Conservation (phyloP, 1,139 yeast species). For the Yamadazyma triangularis region DNA sequence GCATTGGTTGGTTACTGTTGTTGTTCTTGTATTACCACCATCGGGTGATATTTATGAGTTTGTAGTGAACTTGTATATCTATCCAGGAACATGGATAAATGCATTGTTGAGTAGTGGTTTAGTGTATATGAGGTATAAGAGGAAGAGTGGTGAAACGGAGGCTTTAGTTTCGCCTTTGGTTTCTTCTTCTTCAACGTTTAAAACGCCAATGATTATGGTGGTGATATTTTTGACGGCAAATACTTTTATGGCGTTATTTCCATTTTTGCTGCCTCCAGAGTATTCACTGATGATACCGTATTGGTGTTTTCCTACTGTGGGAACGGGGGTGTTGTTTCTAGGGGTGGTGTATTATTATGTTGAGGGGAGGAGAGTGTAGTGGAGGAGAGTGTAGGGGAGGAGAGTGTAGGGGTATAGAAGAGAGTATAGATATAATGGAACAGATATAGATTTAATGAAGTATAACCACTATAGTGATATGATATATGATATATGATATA, state of each 20-base stretch:
- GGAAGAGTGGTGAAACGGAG: constrained; percentile 9
- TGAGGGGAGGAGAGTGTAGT: too few relatives aligned
- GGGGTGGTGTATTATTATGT: constrained; percentile 38
- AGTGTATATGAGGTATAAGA: constrained; percentile 26
- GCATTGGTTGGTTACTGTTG: constrained; percentile 47
- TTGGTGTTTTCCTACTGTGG: constrained; percentile 55
- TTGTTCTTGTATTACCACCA: constrained; percentile 44
- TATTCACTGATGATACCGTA: constrained; percentile 40
- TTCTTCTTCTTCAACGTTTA: constrained; percentile 10
- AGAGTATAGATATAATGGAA: too few relatives aligned
- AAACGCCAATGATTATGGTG: constrained; percentile 28
- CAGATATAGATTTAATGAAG: too few relatives aligned
- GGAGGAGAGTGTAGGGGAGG: too few relatives aligned
- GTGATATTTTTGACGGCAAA: constrained; percentile 43
- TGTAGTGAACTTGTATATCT: constrained; percentile 45
- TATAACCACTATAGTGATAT: too few relatives aligned
- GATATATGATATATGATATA: too few relatives aligned
- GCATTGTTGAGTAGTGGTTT: constrained; percentile 38
- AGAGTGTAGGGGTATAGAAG: too few relatives aligned
- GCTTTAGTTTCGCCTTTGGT: constrained; percentile 21
- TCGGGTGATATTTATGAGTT: constrained; percentile 45
- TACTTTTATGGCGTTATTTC: constrained; percentile 50
- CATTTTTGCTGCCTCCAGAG: constrained; percentile 52
- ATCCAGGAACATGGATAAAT: constrained; percentile 52
- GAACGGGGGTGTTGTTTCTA: constrained; percentile 40